Conservation (phyloP, 129 eudicot species). For the Lactuca saligna region DNA sequence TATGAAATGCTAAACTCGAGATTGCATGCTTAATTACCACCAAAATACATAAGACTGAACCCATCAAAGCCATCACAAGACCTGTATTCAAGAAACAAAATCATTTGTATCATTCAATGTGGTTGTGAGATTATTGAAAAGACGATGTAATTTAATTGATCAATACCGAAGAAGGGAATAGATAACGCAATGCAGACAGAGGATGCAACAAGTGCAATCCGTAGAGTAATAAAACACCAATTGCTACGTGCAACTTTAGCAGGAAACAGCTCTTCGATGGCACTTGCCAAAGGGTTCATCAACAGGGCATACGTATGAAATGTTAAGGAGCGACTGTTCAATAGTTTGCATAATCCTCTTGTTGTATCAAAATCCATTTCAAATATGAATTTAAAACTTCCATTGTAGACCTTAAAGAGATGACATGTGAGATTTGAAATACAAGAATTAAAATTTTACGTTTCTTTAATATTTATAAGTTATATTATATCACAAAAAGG, state of each 20-base stretch:
- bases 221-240: slow-evolving; percentile 53
- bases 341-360: background rate
- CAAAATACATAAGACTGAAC: slow-evolving; percentile 59
- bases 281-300: slow-evolving; percentile 90
- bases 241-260: slow-evolving; percentile 34
- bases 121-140: background rate
- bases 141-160: background rate
- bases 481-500: slow-evolving; percentile 25
- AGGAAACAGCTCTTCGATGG: slow-evolving; percentile 90
- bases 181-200: slow-evolving; percentile 72
- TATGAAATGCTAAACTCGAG: background rate
- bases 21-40: slow-evolving; percentile 48
- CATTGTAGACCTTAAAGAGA: too few species aligned
- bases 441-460: background rate
- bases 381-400: too few species aligned
- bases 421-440: background rate
- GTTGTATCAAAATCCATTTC: background rate
- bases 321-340: slow-evolving; percentile 38
- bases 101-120: background rate
- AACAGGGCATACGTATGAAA: slow-evolving; percentile 59
- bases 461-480: background rate
- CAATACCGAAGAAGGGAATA: slow-evolving; percentile 85
- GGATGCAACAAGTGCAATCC: slow-evolving; percentile 71
- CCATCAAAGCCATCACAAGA: slow-evolving; percentile 71
- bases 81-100: slow-evolving; percentile 36